phyloP scores from a whole-genome alignment of 306 rosid species.

The Hippophae rhamnoides region DNA sequence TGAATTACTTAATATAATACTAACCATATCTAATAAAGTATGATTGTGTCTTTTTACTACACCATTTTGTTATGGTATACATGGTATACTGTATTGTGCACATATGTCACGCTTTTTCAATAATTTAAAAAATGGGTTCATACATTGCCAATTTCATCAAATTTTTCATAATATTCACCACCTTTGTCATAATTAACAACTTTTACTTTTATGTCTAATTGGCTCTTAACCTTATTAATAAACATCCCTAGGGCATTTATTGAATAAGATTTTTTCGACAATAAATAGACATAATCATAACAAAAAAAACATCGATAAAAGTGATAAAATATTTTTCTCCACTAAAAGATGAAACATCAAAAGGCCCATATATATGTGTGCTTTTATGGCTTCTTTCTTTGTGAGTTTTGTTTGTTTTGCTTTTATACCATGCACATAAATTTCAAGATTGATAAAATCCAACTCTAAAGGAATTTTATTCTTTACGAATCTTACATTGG shows the following conservation, averaged over 20 bases:
- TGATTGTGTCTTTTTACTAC: not conserved
- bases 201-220: not conserved
- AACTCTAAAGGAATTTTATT: too few relatives aligned
- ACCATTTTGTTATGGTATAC: not conserved
- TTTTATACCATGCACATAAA: too few relatives aligned
- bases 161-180: not conserved
- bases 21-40: not conserved
- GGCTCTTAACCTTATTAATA: not conserved
- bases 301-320: too few relatives aligned
- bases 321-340: too few relatives aligned
- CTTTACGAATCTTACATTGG: not conserved
- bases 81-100: not conserved
- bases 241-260: not conserved
- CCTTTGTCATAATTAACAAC: not conserved
- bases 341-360: too few relatives aligned
- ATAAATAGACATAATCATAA: not conserved
- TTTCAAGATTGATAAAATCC: not conserved
- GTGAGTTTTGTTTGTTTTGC: not conserved
- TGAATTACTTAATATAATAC: not conserved
- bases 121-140: not conserved
- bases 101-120: not conserved
- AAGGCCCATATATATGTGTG: too few relatives aligned
- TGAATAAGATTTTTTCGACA: not conserved
- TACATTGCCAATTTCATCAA: too few relatives aligned
- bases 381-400: not conserved